Evolutionary conservation across 306 rosid genomes (phyloP), one percentile per base, ranked within the genome.

Genomic region (Astragalus membranaceus): DNA sequence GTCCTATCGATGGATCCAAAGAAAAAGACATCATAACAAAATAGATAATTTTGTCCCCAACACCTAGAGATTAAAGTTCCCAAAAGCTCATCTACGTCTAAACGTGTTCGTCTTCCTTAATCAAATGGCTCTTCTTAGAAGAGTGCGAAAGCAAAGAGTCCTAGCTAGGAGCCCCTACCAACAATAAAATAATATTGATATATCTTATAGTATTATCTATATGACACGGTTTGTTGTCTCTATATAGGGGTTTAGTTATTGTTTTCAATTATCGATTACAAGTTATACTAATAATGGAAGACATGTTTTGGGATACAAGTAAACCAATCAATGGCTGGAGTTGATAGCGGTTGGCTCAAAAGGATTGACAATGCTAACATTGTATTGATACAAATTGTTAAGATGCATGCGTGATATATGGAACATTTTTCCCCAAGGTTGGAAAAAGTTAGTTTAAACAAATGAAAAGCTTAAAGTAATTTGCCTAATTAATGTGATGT

Each of bases 1-100:
- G 92, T 83, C 76, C 77, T 78, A 78, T 79, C 56, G 6, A 75
- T 64, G 85, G 89, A 83, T 74, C 78, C 85, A 76, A 84, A 56
- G 83, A 69, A 78, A 79, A 74, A 47, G 81, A 65, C 84, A 70
- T 46, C 64, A 81, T 63, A 79, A 81, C 70, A 50, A 79, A 54
- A 81, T 68, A 71, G 52, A 70, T 70, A 63, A 80, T 78, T 80
- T 13, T 80, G 84, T 83, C 82, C 62, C 85, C 85, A 50, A 66
- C 77, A 29, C 57, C 53, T 46, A 76, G 36, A 23, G 58, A 75
- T 30, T 57, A 65, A 81, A 75, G 80, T 78, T 50, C 74, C 51
- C 51, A 53, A 75, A 77, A 77, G 78, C 78, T 36, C 80, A 75
- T 72, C 81, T 43, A 42, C 47, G 64, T 64, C 37, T 60, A 26